A percentile compares a stretch with the other conserved stretches of the same genome.
phyloP scores from a whole-genome alignment of 1,284 basidiomycete genomes.

The Xerocomus amazonicus region DNA sequence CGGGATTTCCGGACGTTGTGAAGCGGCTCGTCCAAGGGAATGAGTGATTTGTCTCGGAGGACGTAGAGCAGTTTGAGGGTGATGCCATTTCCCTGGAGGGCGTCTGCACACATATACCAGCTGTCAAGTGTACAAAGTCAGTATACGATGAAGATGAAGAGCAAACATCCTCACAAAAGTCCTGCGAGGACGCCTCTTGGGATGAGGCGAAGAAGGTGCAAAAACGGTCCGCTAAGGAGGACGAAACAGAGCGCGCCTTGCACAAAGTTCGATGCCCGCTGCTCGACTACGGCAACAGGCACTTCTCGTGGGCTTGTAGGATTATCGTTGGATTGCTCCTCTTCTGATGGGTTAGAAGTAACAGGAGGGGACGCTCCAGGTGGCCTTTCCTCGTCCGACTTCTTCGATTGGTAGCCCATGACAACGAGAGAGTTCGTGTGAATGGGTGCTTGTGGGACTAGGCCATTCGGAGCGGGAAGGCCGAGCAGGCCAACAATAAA shows the following conservation, averaged over 20 bases:
- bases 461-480: conserved; percentile 89
- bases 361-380: neutral
- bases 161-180: conserved; percentile 54
- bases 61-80: conserved; percentile 83
- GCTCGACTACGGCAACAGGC: conserved; percentile 81
- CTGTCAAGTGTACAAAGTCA: conserved; percentile 35
- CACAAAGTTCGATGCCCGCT: conserved; percentile 83
- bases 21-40: conserved; percentile 65
- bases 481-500: conserved; percentile 90
- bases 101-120: conserved; percentile 90
- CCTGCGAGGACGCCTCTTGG: conserved; percentile 75
- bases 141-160: conserved; percentile 1
- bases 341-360: conserved; percentile 11
- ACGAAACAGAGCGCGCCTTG: conserved; percentile 81
- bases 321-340: conserved; percentile 27
- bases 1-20: conserved; percentile 70
- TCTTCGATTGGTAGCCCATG: conserved; percentile 53
- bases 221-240: conserved; percentile 76
- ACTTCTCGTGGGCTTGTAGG: conserved; percentile 46
- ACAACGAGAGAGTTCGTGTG: conserved; percentile 86
- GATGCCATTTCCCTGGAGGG: conserved; percentile 81
- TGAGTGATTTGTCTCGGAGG: conserved; percentile 68
- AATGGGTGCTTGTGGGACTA: conserved; percentile 95
- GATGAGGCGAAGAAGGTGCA: conserved; percentile 75
- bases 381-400: conserved; percentile 41